Evolutionary conservation across 2,329 filamentous ascomycete species (phyloP), one percentile per base, ranked within the genome.

Genomic region (Apiospora marii): DNA sequence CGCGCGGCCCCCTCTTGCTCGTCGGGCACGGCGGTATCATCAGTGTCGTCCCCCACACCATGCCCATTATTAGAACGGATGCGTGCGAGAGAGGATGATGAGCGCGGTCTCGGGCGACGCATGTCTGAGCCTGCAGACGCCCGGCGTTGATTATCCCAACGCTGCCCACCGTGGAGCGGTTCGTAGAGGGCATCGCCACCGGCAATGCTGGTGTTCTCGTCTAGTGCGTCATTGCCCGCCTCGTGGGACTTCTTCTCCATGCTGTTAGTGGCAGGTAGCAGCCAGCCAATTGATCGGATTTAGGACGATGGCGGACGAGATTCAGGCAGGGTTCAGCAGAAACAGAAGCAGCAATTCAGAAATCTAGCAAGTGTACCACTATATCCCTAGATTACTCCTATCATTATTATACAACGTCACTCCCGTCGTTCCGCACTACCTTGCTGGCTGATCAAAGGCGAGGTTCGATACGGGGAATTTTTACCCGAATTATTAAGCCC

Each of bases 1-100:
- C 24, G 34, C 30, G 27, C 19, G 5, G 24, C 49, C 16, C 34
- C 64, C 12, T 1, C 70, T 2, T 16, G 30, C 13, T 41, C 64
- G 41, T 41, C 49, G 22, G 72, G 41, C 30, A 53, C 44, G 41
- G 61, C 70, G 34, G 67, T n/a, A 41, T 43, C 69, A 30, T 71
- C 70, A 1, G 16, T 48, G 27, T 70, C 49, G 16, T 73, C 68
- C 10, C 67, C 70, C 24, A 71, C 71, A 8, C 72, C 72, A 44
- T 73, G 72, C 14, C 72, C 72, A 70, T 73, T 73, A 22, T 73
- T 71, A 7, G 72, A 73, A n/a, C 69, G 69, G n/a, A 67, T 46
- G 24, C 53, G 58, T 6, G 51, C 16, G 37, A 71, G 41, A 8
- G 69, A 71, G 13, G 53, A 24, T 4, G 68, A 70, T 2, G 67